phyloP scores from a whole-genome alignment of 2,329 filamentous ascomycete species.

The Albophoma yamanashiensis region DNA sequence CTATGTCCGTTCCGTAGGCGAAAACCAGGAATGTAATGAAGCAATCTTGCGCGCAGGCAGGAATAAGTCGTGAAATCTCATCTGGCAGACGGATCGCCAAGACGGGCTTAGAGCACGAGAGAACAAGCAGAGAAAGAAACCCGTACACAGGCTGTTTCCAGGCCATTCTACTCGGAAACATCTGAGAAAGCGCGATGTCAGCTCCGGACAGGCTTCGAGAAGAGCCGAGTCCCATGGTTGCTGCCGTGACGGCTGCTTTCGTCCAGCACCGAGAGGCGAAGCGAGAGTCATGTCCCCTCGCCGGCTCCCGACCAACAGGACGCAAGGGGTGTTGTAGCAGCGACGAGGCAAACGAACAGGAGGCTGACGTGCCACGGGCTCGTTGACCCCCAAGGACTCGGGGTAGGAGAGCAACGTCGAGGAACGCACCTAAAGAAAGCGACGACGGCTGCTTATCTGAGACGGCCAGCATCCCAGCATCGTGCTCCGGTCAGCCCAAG shows the following conservation, averaged over 20 bases:
- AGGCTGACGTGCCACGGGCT: neutral
- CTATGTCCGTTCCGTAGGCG: conserved; percentile 42
- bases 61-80: conserved; percentile 35
- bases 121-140: conserved; percentile 20
- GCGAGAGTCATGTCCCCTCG: neutral
- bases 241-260: neutral
- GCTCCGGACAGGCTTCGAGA: conserved; percentile 1
- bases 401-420: neutral
- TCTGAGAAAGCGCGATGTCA: conserved; percentile 16
- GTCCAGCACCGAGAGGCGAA: neutral
- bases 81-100: conserved; percentile 19
- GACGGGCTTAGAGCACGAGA: conserved; percentile 14
- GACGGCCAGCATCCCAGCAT: conserved; percentile 26
- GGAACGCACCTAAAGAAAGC: conserved; percentile 2
- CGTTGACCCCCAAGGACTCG: neutral
- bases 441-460: conserved; percentile 9
- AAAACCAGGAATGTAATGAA: conserved; percentile 50
- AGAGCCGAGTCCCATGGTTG: neutral
- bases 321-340: neutral
- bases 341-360: neutral
- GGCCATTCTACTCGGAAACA: conserved; percentile 33
- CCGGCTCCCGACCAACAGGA: neutral
- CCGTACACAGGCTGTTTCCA: conserved; percentile 17
- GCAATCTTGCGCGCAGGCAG: conserved; percentile 49
- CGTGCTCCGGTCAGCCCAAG: conserved; percentile 6